phyloP scores from a whole-genome alignment of 73 alveolate genomes.

The Tetrahymena thermophila region DNA sequence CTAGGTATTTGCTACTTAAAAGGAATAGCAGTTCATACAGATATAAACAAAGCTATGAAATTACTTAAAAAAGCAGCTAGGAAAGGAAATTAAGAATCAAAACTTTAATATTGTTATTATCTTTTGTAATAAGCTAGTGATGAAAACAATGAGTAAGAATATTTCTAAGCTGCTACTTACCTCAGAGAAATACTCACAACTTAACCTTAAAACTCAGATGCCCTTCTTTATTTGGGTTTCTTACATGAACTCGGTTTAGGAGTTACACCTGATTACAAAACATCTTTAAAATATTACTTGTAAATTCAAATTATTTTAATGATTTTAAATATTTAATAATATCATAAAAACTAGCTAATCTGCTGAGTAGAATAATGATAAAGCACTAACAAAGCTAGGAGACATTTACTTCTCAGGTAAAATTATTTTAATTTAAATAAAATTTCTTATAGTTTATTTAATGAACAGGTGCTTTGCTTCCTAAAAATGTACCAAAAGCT shows the following conservation, averaged over 20 bases:
- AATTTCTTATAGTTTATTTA: not conserved
- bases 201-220: not conserved
- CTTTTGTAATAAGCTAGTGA: not conserved
- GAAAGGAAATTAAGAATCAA: not conserved
- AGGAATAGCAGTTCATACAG: not conserved
- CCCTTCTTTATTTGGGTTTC: not conserved
- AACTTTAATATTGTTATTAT: not conserved
- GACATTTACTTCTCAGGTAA: not conserved
- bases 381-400: not conserved
- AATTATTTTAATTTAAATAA: not conserved
- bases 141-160: not conserved
- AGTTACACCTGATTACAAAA: not conserved
- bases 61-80: not conserved
- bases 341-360: not conserved
- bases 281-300: not conserved
- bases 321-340: not conserved
- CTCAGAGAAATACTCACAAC: not conserved
- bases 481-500: not conserved
- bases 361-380: not conserved
- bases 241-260: not conserved
- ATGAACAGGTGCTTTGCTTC: not conserved
- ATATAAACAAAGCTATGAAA: not conserved
- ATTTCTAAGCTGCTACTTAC: not conserved
- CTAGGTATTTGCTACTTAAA: not conserved
- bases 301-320: not conserved